Base-by-base conservation (phyloP, 23 red algal species). In the Cyanidium caldarium region DNA sequence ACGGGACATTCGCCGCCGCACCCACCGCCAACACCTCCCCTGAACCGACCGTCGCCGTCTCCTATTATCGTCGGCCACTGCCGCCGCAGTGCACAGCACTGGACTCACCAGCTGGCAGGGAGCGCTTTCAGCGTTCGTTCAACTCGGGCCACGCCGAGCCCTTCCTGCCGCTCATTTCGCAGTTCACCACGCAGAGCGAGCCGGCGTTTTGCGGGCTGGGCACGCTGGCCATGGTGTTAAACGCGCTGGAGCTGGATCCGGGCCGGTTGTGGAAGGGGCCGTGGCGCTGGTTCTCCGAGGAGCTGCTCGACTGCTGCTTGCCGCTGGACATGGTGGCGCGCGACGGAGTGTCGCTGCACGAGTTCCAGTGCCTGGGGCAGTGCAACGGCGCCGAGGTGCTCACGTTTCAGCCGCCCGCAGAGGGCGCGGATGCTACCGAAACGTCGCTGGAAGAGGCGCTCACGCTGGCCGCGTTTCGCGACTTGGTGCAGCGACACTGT, bases 251-350 rank as follows among this genome's bases (percentile, higher is more conserved):
- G 40, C 65, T 90, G 5, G 86, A 90, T 61, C 86, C 86, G 23
- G 66, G 67, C 2, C 78, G 86, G 1, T 72, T 82, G 1, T 90
- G 86, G 86, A 56, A 66, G 21, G 78, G 81, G 21, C 86, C 86
- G 0, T 90, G 86, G 86, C 65, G 86, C 41, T 90, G 86, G 86
- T 83, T 78, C 39, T 46, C 78, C 19, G 86, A 90, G 36, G 68
- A 68, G 20, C 45, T 79, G 0, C 58, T 90, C 17, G 86, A 90
- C 29, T 90, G 86, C 66, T 90, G 86, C 67, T 68, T 90, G 40
- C 46, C 74, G 26, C 45, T 73, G 2, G 72, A 72, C 36, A 25
- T 35, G 7, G 78, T 90, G 2, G 67, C 68, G 44, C 38, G 34
- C 34, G 20, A 70, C 28, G 86, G 86, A 10, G 67, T 84, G 20